Conservation (phyloP, 1,284 basidiomycete species). For the Cutaneotrichosporon mucoides region DNA sequence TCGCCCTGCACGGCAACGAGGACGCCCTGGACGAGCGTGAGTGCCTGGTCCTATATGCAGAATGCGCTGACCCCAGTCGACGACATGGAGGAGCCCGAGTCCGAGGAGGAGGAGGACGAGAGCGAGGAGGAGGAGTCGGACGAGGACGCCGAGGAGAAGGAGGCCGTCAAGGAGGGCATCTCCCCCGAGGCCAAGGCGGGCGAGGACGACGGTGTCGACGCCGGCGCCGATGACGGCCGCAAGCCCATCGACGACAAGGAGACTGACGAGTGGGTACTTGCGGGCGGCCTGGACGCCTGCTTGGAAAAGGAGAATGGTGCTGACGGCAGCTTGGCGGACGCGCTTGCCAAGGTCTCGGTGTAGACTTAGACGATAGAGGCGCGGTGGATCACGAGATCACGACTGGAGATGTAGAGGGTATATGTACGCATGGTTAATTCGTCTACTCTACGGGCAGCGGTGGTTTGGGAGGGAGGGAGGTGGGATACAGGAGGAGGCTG, state of each 20-base stretch:
- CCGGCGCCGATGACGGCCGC: constrained; percentile 29
- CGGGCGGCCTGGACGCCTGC: no score
- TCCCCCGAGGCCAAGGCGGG: constrained; percentile 47
- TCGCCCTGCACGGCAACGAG: constrained; percentile 71
- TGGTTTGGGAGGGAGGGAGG: no score
- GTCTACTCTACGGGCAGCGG: no score
- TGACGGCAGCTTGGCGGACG: constrained; percentile 38
- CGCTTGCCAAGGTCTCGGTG: constrained; percentile 29
- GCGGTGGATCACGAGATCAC: neutral
- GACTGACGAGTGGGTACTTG: constrained; percentile 40
- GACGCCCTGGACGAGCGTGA: constrained; percentile 69
- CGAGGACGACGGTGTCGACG: constrained; percentile 34
- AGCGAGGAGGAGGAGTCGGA: constrained; percentile 44
- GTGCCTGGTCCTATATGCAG: constrained; percentile 15
- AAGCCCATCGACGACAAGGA: constrained; percentile 34
- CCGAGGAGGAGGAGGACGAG: constrained; percentile 52
- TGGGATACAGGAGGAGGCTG: no score
- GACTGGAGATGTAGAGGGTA: neutral
- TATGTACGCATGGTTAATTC: constrained; percentile 1
- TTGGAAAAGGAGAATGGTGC: no score
- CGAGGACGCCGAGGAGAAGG: constrained; percentile 42
- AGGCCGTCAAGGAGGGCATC: constrained; percentile 43
- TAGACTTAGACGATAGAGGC: constrained; percentile 10
- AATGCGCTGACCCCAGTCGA: constrained; percentile 49
- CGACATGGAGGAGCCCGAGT: constrained; percentile 60